Base-by-base conservation (phyloP, 306 rosid genomes). In the Clitoria ternatea region DNA sequence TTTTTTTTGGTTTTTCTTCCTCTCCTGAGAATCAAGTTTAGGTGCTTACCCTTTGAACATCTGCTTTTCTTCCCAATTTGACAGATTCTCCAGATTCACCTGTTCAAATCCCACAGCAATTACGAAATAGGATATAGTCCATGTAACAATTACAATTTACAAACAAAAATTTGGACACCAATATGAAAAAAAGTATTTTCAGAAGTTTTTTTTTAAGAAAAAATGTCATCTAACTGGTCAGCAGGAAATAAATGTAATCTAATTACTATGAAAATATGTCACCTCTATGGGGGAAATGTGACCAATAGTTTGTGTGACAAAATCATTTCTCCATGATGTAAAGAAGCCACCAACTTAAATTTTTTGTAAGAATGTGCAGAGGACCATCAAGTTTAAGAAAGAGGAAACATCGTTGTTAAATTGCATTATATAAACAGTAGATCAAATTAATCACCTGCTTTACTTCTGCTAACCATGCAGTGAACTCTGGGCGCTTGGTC, bases 21-120 rank as follows among this genome's bases (percentile, higher is more conserved):
- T 3, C n/a, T 1, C 19, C 17, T 0, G 7, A 49, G 50, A 4
- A 66, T 19, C 68, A 80, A 72, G 66, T 47, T 48, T 26, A 72
- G 66, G 54, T 20, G 68, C 95, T 86, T 83, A 91, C 97, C 82
- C 80, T 84, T 94, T 91, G 79, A 91, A 94, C 92, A 89, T 91
- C 83, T 91, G 92, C 78, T 91, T 94, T 81, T 94, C 99, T 82
- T 94, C 97, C 97, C 97, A 91, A 82, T 91, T 94, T n/a, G 99
- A 61, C 61, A 89, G 73, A 66, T 80, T 79, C 89, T 91, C 99
- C 78, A 94, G 60, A 81, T 94, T 94, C 81, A 91, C 91, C 97
- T 94, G 80, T 62, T 43, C 79, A 48, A 56, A 68, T 59, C 77
- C 68, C 5, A 45, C 55, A 80, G 22, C 18, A 75, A 35, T 64